Evolutionary conservation across 495 filamentous ascomycete species (phyloP).

Genomic region (Paragyromitra xinjiangensis): DNA sequence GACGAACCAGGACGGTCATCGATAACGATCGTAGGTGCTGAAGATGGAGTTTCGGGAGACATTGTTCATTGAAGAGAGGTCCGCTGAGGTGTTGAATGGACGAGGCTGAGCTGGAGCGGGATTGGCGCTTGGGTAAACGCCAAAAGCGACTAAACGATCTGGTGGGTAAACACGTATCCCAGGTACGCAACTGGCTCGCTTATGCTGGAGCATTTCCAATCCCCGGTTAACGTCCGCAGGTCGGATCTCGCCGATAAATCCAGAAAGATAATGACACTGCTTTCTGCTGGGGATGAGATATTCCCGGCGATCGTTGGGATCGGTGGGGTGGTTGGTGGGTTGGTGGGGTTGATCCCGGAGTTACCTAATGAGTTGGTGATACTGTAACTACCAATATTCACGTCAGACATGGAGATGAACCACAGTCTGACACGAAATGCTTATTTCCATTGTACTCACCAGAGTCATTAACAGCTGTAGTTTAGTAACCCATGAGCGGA

Average conservation of each 20-base stretch:
- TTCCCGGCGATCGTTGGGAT: neutral
- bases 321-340: neutral
- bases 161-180: neutral
- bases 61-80: constrained; percentile 10
- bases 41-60: constrained; percentile 13
- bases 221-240: neutral
- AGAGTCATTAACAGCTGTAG: too few relatives aligned
- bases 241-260: constrained; percentile 2
- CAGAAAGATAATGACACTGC: neutral
- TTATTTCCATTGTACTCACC: too few relatives aligned
- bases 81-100: neutral
- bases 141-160: neutral
- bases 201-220: neutral
- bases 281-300: neutral
- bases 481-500: too few relatives aligned
- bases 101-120: neutral
- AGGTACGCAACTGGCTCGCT: neutral
- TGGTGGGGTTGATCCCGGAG: neutral
- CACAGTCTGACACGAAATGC: too few relatives aligned
- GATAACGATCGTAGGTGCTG: neutral
- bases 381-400: too few relatives aligned
- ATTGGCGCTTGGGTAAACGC: neutral
- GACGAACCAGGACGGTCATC: constrained; percentile 15
- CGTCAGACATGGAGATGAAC: too few relatives aligned
- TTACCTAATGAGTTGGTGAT: neutral